phyloP scores from a whole-genome alignment of 192 early-diverging fungal species.

The Coemansia sp. region DNA sequence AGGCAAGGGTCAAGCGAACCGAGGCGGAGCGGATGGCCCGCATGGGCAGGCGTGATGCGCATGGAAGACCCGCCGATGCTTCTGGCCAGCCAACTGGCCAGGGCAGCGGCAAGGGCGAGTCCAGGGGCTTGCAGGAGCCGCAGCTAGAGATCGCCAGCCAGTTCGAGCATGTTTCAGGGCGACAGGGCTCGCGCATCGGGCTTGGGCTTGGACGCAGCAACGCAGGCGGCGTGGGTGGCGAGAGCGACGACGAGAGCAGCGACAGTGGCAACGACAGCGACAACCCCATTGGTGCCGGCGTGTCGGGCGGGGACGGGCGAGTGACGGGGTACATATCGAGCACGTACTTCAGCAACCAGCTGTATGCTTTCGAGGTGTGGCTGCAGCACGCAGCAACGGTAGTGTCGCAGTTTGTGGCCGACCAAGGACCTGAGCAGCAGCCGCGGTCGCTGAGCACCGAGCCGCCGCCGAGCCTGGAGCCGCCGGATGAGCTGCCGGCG shows the following conservation, averaged over 20 bases:
- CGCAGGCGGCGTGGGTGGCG: slow-evolving; percentile 11
- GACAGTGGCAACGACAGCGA: slow-evolving; percentile 42
- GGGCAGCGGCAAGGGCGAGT: neutral
- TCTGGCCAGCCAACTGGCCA: neutral
- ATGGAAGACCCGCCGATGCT: neutral
- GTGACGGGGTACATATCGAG: slow-evolving; percentile 57
- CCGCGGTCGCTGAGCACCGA: slow-evolving; percentile 51
- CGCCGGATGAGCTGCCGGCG: slow-evolving; percentile 92
- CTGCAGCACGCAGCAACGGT: slow-evolving; percentile 72
- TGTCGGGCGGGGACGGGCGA: slow-evolving; percentile 5
- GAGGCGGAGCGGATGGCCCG: slow-evolving; percentile 28
- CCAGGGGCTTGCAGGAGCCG: slow-evolving; percentile 12
- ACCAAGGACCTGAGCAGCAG: slow-evolving; percentile 34
- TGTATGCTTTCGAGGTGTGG: slow-evolving; percentile 98
- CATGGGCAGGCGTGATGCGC: slow-evolving; percentile 9
- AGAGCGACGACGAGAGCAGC: slow-evolving; percentile 15
- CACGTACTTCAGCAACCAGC: slow-evolving; percentile 94
- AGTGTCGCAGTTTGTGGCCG: slow-evolving; percentile 62
- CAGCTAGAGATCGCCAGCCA: slow-evolving; percentile 35
- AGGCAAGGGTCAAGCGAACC: slow-evolving; percentile 21
- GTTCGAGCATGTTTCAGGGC: slow-evolving; percentile 25
- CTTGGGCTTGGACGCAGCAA: slow-evolving; percentile 13
- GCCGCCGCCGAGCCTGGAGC: slow-evolving; percentile 49
- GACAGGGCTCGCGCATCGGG: slow-evolving; percentile 24
- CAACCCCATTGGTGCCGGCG: neutral